phyloP scores from a whole-genome alignment of 139 green algal species.

The Penium margaritaceum region DNA sequence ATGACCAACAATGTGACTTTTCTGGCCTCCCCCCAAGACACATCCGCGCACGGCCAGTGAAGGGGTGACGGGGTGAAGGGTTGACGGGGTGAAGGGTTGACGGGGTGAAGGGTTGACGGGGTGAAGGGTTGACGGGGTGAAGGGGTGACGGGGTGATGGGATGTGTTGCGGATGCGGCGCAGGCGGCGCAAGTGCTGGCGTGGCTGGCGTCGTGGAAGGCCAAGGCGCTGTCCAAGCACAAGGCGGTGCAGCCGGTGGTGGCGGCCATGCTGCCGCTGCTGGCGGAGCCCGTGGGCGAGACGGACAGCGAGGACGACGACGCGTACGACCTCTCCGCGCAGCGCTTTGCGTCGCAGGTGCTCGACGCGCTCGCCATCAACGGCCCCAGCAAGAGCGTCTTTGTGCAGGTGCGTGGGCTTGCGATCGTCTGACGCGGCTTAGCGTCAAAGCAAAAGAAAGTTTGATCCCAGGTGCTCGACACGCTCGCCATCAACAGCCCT shows the following conservation, averaged over 20 bases:
- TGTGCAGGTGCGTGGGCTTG: constrained; percentile 5
- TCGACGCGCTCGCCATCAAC: constrained; percentile 18
- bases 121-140: too few species aligned
- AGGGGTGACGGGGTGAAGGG: too few species aligned
- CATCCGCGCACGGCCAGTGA: too few species aligned
- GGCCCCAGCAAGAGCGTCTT: constrained; percentile 22
- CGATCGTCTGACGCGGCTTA: background rate
- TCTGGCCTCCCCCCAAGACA: too few species aligned
- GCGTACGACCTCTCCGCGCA: constrained; percentile 37
- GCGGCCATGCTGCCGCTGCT: constrained; percentile 55
- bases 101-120: too few species aligned
- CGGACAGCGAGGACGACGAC: constrained; percentile 44
- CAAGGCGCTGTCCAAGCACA: constrained; percentile 60
- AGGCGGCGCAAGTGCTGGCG: constrained; percentile 53
- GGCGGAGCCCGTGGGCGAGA: constrained; percentile 50
- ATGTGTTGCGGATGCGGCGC: background rate
- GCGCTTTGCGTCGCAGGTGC: constrained; percentile 46
- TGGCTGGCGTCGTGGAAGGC: constrained; percentile 63
- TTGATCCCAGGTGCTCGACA: too few species aligned
- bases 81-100: too few species aligned
- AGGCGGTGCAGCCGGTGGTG: constrained; percentile 54
- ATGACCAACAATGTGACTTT: too few species aligned
- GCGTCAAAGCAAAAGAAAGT: too few species aligned
- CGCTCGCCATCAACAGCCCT: too few species aligned
- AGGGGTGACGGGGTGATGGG: too few species aligned